Evolutionary conservation across 2,329 filamentous ascomycete genomes (phyloP), one percentile per base, ranked within the genome.

Genomic region (Epichloe typhina): DNA sequence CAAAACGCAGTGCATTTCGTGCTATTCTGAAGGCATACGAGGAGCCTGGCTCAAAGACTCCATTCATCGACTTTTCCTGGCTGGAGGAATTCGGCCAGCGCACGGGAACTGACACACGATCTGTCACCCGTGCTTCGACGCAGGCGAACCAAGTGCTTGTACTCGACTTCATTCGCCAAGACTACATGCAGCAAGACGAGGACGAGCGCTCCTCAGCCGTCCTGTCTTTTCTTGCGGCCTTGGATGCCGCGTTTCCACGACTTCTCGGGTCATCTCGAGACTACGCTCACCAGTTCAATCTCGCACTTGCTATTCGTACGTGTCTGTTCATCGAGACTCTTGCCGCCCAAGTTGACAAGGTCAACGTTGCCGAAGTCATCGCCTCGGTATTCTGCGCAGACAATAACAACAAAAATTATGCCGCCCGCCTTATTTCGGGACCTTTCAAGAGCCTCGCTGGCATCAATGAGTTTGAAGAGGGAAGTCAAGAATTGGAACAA

Each of bases 261-360:
- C 60, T 61, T 4, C 63, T 70, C 40, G 40, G 55, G 11, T 50
- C 57, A 4, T 55, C 56, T 2, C 52, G 54, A 3, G 44, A 53
- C 13, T 47, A 54, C 36, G 49, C 54, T 4, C 47, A 52, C 11
- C 46, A 57, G 12, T 55, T 56, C 13, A 40, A 61, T 3, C 53
- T 66, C 7, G 63, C 63, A 3, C 55, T 72, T 23, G 57, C 64
- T 4, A 62, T 72, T 26, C 69, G 70, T 42, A 70, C 67, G 0
- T 62, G 64, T 46, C 56, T 59, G 38, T 56, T 65, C 42, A 62
- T 72, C 19, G 60, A 64, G 41, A 44, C 37, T 2, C 52, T 68
- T 2, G 58, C 57, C 5, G 43, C 26, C 1, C 44, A 48, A 5
- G 47, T 44, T 0, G 33, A 35, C 3, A 51, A 59, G 4, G 51